Base-by-base conservation (phyloP, 2,329 filamentous ascomycete genomes). In the Biscogniauxia mediterranea region DNA sequence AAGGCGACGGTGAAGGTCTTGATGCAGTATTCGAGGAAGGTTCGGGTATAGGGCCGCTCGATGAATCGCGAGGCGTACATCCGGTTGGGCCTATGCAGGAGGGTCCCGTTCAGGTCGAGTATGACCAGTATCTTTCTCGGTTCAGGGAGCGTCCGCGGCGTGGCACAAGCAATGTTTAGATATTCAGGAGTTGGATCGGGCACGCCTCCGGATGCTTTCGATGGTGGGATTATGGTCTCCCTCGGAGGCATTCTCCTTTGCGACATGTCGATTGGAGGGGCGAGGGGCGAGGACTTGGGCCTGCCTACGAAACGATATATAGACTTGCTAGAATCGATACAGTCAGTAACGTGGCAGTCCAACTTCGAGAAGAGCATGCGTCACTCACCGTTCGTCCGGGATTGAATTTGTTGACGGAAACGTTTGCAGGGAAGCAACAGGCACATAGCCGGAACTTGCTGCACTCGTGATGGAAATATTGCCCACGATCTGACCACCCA, bases 91-190 rank as follows among this genome's bases (percentile, higher is more conserved):
- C 95, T 89, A 77, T 85, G 83, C 42, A 98, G 83, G 1, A 99
- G 82, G 0, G 94, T 97, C 64, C 95, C 95, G 75, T 98, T 99
- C 46, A 99, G 85, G 76, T 99, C 95, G 64, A 98, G 85, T 54
- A 98, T 85, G 56, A 99, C 81, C 21, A 99, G 86, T 38, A 97
- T 83, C 17, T 83, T 84, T 50, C 85, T 85, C 1, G 88, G 83
- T 0, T 74, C 56, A 0, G 75, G 49, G 3, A 84, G 75, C 17
- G 66, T 66, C 26, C 73, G 69, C 0, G 85, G 80, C 0, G 77
- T 68, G 15, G 77, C 67, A 4, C 77, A 72, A 1, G 89, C 80
- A 57, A 82, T 81, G 3, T 71, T 58, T n/a, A 92, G 77, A 75
- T 96, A 96, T 54, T 75, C 71, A 0, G 75, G 53, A 1, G 83